Conservation (phyloP, 305 asterid genomes). For the Solanum hybrid region DNA sequence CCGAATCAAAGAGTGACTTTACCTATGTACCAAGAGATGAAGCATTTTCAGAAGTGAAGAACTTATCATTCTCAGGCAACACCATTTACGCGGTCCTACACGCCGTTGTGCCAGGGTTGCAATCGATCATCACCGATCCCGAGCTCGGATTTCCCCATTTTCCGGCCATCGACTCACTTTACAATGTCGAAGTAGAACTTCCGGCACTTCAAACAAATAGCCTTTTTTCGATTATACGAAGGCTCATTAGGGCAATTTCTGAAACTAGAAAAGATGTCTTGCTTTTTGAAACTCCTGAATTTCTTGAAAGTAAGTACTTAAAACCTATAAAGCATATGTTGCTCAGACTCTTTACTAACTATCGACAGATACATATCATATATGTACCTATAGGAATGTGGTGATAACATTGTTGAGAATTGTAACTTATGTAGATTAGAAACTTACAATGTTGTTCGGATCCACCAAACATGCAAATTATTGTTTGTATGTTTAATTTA, state of each 20-base stretch:
- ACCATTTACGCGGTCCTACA: constrained; percentile 36
- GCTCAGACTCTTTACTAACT: neutral
- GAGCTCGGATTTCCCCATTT: constrained; percentile 43
- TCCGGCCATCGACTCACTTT: constrained; percentile 49
- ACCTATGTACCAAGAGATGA: constrained; percentile 29
- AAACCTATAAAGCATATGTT: neutral
- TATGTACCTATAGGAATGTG: neutral
- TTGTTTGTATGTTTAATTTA: neutral
- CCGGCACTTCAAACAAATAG: neutral
- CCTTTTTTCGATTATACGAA: constrained; percentile 22
- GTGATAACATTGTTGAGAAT: neutral
- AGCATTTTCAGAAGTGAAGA: constrained; percentile 28
- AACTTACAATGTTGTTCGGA: neutral
- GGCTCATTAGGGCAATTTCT: constrained; percentile 20
- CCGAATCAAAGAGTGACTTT: constrained; percentile 9
- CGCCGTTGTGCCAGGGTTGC: constrained; percentile 34
- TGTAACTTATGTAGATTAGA: neutral
- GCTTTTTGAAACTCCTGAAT: constrained; percentile 47
- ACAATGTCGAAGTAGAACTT: constrained; percentile 39
- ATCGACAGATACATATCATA: neutral
- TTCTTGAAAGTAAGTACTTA: constrained; percentile 37
- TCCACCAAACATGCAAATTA: neutral
- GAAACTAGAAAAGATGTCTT: constrained; percentile 21
- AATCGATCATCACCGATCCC: neutral
- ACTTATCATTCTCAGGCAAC: constrained; percentile 34